Evolutionary conservation across 2,329 filamentous ascomycete genomes (phyloP).

Genomic region (Cladophialophora yegresii): DNA sequence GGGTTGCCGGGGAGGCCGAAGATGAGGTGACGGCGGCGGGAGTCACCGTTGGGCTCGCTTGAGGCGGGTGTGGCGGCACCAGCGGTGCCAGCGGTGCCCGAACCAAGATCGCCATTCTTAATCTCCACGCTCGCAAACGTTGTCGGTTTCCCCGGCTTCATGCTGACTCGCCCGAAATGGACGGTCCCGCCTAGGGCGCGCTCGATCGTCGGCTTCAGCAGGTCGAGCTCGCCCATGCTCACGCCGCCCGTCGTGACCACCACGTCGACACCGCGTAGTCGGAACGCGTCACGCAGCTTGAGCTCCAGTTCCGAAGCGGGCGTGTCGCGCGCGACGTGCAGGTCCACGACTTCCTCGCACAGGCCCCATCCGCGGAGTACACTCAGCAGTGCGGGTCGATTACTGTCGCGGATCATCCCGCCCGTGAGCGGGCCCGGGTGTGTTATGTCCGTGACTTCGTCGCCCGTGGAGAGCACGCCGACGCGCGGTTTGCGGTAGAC

Average conservation of each 20-base stretch:
- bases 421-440: slow-evolving; percentile 61
- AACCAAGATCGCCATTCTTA: slow-evolving; percentile 44
- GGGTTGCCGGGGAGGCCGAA: slow-evolving; percentile 95
- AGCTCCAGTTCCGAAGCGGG: slow-evolving; percentile 72
- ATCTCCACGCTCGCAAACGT: slow-evolving; percentile 88
- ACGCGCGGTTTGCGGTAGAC: slow-evolving; percentile 76
- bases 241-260: slow-evolving; percentile 92
- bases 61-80: too few species aligned
- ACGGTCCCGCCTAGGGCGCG: slow-evolving; percentile 85
- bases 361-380: slow-evolving; percentile 75
- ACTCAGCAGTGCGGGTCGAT: slow-evolving; percentile 81
- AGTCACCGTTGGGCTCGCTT: too few species aligned
- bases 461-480: slow-evolving; percentile 88
- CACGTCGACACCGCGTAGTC: slow-evolving; percentile 64
- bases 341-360: slow-evolving; percentile 66
- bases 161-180: slow-evolving; percentile 91
- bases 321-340: slow-evolving; percentile 69
- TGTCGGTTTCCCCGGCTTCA: slow-evolving; percentile 98
- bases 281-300: slow-evolving; percentile 72
- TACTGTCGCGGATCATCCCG: slow-evolving; percentile 91
- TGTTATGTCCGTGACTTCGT: slow-evolving; percentile 78
- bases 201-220: slow-evolving; percentile 95
- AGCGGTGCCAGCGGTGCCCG: background rate
- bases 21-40: slow-evolving; percentile 56
- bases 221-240: slow-evolving; percentile 95